A percentile compares a stretch with the other conserved stretches of the same genome.
These are phyloP conservation scores for Hortaea sp. DNA, from an alignment of 2,329 filamentous ascomycete genomes.

Conservation along the genomic window DNA sequence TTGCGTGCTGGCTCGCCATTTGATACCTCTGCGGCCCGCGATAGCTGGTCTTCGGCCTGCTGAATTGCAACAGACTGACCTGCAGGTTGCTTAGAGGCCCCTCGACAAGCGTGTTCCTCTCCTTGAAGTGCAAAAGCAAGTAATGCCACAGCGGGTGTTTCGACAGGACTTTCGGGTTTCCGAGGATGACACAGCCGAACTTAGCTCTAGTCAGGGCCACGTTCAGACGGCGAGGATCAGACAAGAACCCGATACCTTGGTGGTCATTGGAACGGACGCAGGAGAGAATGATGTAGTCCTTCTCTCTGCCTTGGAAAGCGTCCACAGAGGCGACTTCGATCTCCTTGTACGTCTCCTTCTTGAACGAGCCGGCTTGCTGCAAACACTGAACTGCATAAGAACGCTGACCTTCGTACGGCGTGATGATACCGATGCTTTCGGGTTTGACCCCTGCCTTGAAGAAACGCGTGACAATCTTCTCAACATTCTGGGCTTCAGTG, in stretches of 20 bases:
- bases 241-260: constrained; percentile 97
- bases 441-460: constrained; percentile 98
- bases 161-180: constrained; percentile 92
- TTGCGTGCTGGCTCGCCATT: constrained; percentile 62
- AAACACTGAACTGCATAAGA: constrained; percentile 99
- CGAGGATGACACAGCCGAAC: constrained; percentile 90
- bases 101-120: constrained; percentile 89
- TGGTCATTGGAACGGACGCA: constrained; percentile 98
- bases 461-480: constrained; percentile 96
- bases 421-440: constrained; percentile 90
- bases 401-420: constrained; percentile 94
- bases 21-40: constrained; percentile 81
- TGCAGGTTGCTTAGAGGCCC: constrained; percentile 94
- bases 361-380: constrained; percentile 94
- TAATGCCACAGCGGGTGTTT: constrained; percentile 99
- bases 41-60: constrained; percentile 83
- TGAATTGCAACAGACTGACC: constrained; percentile 88
- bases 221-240: constrained; percentile 92
- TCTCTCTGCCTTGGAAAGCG: constrained; percentile 96
- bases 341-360: constrained; percentile 97
- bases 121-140: constrained; percentile 90
- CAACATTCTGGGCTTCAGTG: constrained; percentile 92
- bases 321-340: constrained; percentile 97
- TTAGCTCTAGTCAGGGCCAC: constrained; percentile 95
- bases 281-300: constrained; percentile 96